phyloP scores from a whole-genome alignment of 306 rosid genomes.

The Medicago ruthenica region DNA sequence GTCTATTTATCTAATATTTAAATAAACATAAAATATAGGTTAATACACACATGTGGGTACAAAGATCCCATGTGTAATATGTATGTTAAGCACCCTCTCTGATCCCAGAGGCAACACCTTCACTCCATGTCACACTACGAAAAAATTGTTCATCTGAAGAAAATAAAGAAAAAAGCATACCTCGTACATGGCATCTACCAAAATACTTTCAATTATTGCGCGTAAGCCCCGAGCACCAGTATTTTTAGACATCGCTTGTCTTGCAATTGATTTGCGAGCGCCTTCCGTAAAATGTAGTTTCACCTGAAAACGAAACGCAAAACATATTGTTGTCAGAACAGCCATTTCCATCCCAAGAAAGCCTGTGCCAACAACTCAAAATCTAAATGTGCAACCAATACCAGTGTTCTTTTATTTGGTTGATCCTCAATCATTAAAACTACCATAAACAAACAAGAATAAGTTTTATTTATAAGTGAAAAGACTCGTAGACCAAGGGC shows the following conservation, averaged over 20 bases:
- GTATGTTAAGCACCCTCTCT: not conserved
- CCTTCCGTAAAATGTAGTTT: constrained; percentile 74
- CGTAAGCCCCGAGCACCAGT: constrained; percentile 93
- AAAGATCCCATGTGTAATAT: not conserved
- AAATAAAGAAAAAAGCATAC: constrained; percentile 47
- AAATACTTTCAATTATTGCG: constrained; percentile 74
- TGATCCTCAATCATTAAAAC: constrained; percentile 14
- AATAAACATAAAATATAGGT: too few relatives aligned
- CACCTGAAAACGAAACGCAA: constrained; percentile 62
- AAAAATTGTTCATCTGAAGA: constrained; percentile 33
- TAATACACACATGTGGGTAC: too few relatives aligned
- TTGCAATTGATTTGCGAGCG: constrained; percentile 77
- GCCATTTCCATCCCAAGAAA: constrained; percentile 25
- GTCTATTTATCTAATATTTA: too few relatives aligned
- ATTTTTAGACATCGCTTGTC: constrained; percentile 83
- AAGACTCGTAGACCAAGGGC: not conserved
- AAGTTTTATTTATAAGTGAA: not conserved
- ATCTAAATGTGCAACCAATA: constrained; percentile 33
- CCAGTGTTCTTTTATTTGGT: not conserved
- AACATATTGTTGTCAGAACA: constrained; percentile 32
- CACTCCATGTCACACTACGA: constrained; percentile 14
- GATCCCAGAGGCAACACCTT: constrained; percentile 4
- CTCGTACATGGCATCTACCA: constrained; percentile 98
- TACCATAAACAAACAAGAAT: constrained; percentile 38
- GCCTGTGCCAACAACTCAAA: constrained; percentile 17